Conservation (phyloP, 768 basidiomycete species). For the Trametes villosa region DNA sequence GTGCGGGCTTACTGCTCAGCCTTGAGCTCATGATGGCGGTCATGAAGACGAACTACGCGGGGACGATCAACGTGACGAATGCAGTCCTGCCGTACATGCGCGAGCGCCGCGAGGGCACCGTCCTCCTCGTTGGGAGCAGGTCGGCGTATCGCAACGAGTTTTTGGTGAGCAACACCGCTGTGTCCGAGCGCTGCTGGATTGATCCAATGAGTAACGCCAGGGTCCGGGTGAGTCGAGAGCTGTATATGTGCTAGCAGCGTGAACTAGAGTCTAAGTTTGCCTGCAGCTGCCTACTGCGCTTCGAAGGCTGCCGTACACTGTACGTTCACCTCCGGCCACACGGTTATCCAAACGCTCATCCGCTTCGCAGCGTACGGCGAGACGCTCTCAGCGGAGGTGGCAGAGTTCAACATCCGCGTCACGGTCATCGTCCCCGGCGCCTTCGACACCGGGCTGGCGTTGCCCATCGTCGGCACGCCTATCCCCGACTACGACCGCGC, state of each 20-base stretch:
- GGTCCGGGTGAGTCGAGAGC: constrained; percentile 10
- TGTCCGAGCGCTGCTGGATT: no score
- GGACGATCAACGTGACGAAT: constrained; percentile 44
- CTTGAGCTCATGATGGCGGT: constrained; percentile 34
- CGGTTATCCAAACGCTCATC: not conserved
- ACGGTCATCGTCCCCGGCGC: constrained; percentile 33
- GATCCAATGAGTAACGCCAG: no score
- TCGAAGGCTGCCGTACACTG: constrained; percentile 36
- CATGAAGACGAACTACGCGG: constrained; percentile 45
- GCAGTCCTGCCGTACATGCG: constrained; percentile 46
- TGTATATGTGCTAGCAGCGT: not conserved
- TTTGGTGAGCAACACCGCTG: constrained; percentile 29
- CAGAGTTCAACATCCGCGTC: constrained; percentile 33
- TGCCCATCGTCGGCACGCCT: constrained; percentile 3
- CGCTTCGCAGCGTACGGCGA: constrained; percentile 29
- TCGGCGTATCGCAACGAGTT: constrained; percentile 38
- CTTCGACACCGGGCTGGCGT: constrained; percentile 28
- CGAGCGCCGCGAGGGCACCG: constrained; percentile 32
- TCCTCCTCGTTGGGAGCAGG: constrained; percentile 40
- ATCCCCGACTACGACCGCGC: constrained; percentile 28
- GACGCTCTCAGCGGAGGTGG: constrained; percentile 32
- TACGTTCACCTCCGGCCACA: constrained; percentile 4
- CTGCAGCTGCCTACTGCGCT: constrained; percentile 28
- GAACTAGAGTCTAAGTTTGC: not conserved
- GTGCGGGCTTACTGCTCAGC: not conserved